Percentiles rank a stretch among this genome's conserved stretches.
Conservation (phyloP, 1,139 yeast species). For the Yamadazyma sp. region DNA sequence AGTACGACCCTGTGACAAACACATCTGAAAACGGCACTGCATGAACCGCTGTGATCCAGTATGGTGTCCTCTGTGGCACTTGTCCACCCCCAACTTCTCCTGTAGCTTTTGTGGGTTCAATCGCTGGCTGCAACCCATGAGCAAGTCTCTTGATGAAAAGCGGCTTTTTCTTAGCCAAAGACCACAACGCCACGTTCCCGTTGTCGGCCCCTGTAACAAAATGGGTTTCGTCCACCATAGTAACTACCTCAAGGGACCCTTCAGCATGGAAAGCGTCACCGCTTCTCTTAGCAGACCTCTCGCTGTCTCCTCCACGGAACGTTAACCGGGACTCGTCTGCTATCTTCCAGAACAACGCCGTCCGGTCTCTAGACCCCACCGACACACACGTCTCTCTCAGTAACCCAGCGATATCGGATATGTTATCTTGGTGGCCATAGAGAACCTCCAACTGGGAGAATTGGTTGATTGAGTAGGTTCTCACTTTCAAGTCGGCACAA, state of each 20-base stretch:
- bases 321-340: conserved; percentile 92
- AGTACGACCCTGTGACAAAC: conserved; percentile 86
- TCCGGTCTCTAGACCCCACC: conserved; percentile 91
- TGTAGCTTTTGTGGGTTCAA: conserved; percentile 53
- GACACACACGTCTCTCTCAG: conserved; percentile 90
- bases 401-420: conserved; percentile 76
- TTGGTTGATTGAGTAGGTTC: conserved; percentile 85
- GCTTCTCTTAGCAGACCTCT: conserved; percentile 40
- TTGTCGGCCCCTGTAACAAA: conserved; percentile 95
- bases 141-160: conserved; percentile 64
- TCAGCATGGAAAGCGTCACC: conserved; percentile 55
- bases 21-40: conserved; percentile 90
- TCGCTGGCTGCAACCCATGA: conserved; percentile 70
- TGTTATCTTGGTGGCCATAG: conserved; percentile 93
- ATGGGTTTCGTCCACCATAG: conserved; percentile 89
- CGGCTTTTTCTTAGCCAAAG: conserved; percentile 87
- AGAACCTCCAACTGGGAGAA: conserved; percentile 85
- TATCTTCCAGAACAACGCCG: conserved; percentile 95
- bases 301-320: conserved; percentile 84
- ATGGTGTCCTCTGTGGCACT: conserved; percentile 72
- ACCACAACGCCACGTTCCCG: conserved; percentile 87
- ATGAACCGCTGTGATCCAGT: conserved; percentile 79
- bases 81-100: conserved; percentile 61
- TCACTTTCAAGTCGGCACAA: conserved; percentile 86
- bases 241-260: conserved; percentile 88